Base-by-base conservation (phyloP, 2,329 filamentous ascomycete species). In the Exophiala bonariae region DNA sequence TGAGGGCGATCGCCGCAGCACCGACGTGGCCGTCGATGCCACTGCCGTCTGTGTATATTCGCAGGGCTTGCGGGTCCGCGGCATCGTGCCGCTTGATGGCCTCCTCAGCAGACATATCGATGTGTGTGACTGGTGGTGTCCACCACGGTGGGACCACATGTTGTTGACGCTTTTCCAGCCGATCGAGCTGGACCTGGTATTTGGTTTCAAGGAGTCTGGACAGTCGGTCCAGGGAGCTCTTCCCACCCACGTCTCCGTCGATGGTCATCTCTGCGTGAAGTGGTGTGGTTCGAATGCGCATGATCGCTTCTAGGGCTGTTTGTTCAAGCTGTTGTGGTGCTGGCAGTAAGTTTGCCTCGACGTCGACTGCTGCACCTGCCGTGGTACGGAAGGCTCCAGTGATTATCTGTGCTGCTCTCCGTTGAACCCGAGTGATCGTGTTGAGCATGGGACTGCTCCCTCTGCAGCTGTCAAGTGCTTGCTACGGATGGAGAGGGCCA, bases 351-450 rank as follows among this genome's bases (percentile, higher is more conserved):
- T 64, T 41, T 31, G 59, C 56, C 50, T 61, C 61, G 10, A 63
- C 52, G 20, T 63, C 61, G 26, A 63, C 37, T 7, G 26, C 44
- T 6, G 35, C 18, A 23, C 35, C 44, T 13, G 60, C 54, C 9
- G 55, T 60, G 20, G 55, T 61, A 20, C 48, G 53, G 41, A 61
- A 61, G 30, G 54, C 60, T 38, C 59, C 54, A 10, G 58, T 62
- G 49, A 62, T 62, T 18, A 58, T 60, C 44, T 62, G 53, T 26
- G 58, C 60, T 5, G 60, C 61, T 28, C 57, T 50, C 34, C 49
- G 46, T 33, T 63, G 58, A 31, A 63, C 58, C 22, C 42, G 48
- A 39, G 28, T 35, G 11, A 26, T 26, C 23, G 23, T 26, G 11
- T 26, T 26, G 23, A 26, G 23, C 23, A 26, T 26, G 23, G 23